Conservation (phyloP, 495 filamentous ascomycete species). For the Hyaloscypha hepaticicola region DNA sequence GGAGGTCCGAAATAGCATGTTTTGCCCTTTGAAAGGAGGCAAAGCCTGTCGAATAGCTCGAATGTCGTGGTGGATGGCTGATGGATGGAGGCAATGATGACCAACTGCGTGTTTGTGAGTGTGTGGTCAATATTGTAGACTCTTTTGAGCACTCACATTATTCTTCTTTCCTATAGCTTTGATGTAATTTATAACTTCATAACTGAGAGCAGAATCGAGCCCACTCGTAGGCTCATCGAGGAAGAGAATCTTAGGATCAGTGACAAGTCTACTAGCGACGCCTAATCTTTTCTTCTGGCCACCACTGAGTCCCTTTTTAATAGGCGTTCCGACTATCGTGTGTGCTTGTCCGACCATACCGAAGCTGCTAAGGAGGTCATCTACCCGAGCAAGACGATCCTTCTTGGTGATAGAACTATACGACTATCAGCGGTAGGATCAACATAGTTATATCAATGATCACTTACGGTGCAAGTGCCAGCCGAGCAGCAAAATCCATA, state of each 20-base stretch:
- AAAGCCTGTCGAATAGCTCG: slow-evolving; percentile 70
- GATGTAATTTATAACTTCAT: slow-evolving; percentile 65
- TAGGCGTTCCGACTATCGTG: slow-evolving; percentile 70
- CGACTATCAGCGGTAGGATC: no score
- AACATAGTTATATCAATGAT: neutral
- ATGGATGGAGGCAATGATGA: slow-evolving; percentile 89
- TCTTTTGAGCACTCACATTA: slow-evolving; percentile 47
- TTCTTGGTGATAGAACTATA: neutral
- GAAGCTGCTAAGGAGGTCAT: slow-evolving; percentile 56
- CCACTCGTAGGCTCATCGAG: slow-evolving; percentile 88
- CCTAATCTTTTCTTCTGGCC: slow-evolving; percentile 77
- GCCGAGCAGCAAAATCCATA: slow-evolving; percentile 59
- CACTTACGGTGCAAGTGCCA: slow-evolving; percentile 18
- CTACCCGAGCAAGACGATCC: slow-evolving; percentile 55
- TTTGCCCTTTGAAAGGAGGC: slow-evolving; percentile 65
- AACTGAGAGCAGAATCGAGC: slow-evolving; percentile 73
- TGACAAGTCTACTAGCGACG: slow-evolving; percentile 73
- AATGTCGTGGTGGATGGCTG: slow-evolving; percentile 85
- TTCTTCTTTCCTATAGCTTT: slow-evolving; percentile 60
- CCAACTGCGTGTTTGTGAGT: slow-evolving; percentile 73
- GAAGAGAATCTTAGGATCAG: slow-evolving; percentile 74
- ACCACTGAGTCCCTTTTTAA: slow-evolving; percentile 72
- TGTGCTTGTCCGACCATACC: slow-evolving; percentile 61
- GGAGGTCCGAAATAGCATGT: slow-evolving; percentile 66
- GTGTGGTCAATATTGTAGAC: slow-evolving; percentile 34